Evolutionary conservation across 2,329 filamentous ascomycete genomes (phyloP).

Genomic region (Cladophialophora psammophila): DNA sequence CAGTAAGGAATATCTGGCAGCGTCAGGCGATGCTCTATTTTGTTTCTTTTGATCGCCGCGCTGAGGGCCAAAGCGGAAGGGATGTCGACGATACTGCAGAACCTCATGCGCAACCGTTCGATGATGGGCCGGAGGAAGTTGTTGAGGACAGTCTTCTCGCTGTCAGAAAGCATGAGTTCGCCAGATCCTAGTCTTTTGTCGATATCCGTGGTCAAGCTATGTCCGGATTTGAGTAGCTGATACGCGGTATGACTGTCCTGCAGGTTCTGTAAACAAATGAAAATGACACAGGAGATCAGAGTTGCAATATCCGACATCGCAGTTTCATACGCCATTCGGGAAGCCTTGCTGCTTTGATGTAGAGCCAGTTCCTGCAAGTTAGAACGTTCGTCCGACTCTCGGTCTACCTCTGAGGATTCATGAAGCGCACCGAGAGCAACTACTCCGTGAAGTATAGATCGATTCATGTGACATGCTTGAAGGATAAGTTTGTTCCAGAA

Average conservation of each 20-base stretch:
- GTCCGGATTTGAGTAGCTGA: slow-evolving; percentile 36
- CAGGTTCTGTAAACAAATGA: slow-evolving; percentile 41
- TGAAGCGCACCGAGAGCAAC: slow-evolving; percentile 44
- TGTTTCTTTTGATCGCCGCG: slow-evolving; percentile 27
- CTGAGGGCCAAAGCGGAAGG: slow-evolving; percentile 37
- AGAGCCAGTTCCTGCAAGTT: slow-evolving; percentile 35
- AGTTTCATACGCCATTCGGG: slow-evolving; percentile 34
- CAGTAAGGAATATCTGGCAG: slow-evolving; percentile 27
- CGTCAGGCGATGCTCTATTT: slow-evolving; percentile 19
- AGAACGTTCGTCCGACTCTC: slow-evolving; percentile 32
- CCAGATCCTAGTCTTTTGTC: slow-evolving; percentile 31
- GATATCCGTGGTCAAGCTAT: slow-evolving; percentile 36
- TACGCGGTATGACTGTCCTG: slow-evolving; percentile 39
- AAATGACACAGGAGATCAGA: slow-evolving; percentile 42
- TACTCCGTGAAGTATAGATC: slow-evolving; percentile 43
- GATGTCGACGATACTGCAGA: slow-evolving; percentile 38
- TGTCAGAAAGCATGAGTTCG: slow-evolving; percentile 32
- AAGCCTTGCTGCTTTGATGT: slow-evolving; percentile 37
- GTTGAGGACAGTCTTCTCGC: slow-evolving; percentile 37
- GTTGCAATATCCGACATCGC: slow-evolving; percentile 37
- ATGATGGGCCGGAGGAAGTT: slow-evolving; percentile 38
- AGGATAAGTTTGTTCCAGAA: slow-evolving; percentile 45
- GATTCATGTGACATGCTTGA: slow-evolving; percentile 44
- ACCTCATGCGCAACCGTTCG: slow-evolving; percentile 38
- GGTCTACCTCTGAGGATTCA: slow-evolving; percentile 39